Percentiles rank a stretch among this genome's conserved stretches.
phyloP scores from a whole-genome alignment of 768 basidiomycete species.

The Russula abietina region DNA sequence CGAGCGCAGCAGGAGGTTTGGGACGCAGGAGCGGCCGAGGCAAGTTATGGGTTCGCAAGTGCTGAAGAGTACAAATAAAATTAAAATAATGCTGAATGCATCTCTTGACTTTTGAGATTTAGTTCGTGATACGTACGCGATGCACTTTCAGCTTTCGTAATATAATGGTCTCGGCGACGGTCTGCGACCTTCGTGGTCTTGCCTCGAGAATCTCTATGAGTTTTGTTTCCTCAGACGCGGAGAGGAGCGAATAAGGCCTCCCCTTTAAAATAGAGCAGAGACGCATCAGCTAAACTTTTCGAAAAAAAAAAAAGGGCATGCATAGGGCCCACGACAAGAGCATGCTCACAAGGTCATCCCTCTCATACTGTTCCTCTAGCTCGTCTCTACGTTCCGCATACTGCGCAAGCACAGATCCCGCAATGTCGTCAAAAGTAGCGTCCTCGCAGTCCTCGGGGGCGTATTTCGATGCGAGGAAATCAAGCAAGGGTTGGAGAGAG shows the following conservation, averaged over 20 bases:
- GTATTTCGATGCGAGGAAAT: constrained; percentile 16
- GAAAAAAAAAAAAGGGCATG: background rate
- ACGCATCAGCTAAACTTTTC: background rate
- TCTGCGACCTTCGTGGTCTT: constrained; percentile 3
- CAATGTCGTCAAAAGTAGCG: constrained; percentile 10
- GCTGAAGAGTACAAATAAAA: background rate
- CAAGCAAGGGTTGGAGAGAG: constrained; percentile 21
- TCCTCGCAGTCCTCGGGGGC: constrained; percentile 18
- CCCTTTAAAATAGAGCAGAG: constrained; percentile 8
- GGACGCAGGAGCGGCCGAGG: constrained; percentile 17
- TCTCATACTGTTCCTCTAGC: constrained; percentile 7
- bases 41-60: constrained; percentile 27
- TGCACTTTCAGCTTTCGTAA: constrained; percentile 26
- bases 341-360: constrained; percentile 20
- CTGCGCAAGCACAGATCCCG: constrained; percentile 7
- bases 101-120: background rate
- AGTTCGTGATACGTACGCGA: constrained; percentile 5
- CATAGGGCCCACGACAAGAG: too few species aligned
- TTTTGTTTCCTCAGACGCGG: constrained; percentile 10
- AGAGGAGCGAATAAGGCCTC: constrained; percentile 21
- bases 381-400: constrained; percentile 15
- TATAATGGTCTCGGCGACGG: constrained; percentile 18
- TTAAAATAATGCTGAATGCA: background rate
- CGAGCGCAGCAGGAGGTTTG: constrained; percentile 27
- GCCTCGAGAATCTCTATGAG: constrained; percentile 12